Conservation (phyloP, 2,329 filamentous ascomycete species). For the Sporothrix brasiliensis region DNA sequence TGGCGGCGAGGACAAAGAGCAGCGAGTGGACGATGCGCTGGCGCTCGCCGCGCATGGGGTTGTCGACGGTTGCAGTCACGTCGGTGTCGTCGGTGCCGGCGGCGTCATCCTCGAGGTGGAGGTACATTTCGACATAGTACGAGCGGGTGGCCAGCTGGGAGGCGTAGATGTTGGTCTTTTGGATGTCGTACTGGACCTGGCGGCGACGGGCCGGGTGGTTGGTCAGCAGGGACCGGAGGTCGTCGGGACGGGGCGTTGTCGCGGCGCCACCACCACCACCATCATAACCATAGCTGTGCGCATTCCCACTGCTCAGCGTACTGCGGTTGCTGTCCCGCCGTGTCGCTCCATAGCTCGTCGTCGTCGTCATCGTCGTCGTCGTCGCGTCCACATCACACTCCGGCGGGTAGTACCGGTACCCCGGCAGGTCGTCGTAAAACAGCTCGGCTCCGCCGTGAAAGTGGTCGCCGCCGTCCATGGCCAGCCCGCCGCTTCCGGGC, state of each 20-base stretch:
- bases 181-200: slow-evolving; percentile 78
- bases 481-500: slow-evolving; percentile 9
- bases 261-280: background rate
- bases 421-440: slow-evolving; percentile 50
- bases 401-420: slow-evolving; percentile 57
- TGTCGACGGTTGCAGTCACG: slow-evolving; percentile 54
- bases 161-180: slow-evolving; percentile 87
- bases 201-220: slow-evolving; percentile 55
- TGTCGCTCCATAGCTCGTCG: background rate
- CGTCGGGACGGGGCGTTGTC: slow-evolving; percentile 50
- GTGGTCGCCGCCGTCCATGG: slow-evolving; percentile 39
- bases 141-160: slow-evolving; percentile 80
- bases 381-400: slow-evolving; percentile 36
- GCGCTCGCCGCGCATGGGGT: slow-evolving; percentile 70
- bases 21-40: slow-evolving; percentile 82
- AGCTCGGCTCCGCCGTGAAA: slow-evolving; percentile 34
- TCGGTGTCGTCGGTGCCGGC: background rate
- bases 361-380: background rate
- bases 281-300: slow-evolving; percentile 39
- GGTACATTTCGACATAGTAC: slow-evolving; percentile 85
- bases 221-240: slow-evolving; percentile 55
- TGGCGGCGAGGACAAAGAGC: slow-evolving; percentile 71
- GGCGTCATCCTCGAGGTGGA: slow-evolving; percentile 67
- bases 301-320: background rate
- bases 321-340: background rate